These are phyloP conservation scores for Glycyrrhiza uralensis DNA, from an alignment of 306 rosid genomes.

Conservation along the genomic window DNA sequence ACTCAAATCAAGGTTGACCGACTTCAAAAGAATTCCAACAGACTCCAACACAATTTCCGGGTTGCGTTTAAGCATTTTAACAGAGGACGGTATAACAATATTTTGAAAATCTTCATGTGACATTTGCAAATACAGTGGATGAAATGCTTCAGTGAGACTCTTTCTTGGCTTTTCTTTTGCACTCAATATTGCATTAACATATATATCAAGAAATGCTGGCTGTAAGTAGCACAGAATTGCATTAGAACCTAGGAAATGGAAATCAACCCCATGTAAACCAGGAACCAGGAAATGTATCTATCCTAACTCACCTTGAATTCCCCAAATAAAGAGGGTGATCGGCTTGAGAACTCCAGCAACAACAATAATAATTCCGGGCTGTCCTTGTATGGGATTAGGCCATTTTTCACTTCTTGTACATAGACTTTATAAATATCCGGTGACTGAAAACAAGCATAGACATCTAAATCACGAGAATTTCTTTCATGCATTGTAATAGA, in stretches of 20 bases:
- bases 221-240: slow-evolving; percentile 34
- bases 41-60: slow-evolving; percentile 97
- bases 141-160: slow-evolving; percentile 77
- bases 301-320: slow-evolving; percentile 65
- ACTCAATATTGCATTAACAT: slow-evolving; percentile 71
- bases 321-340: slow-evolving; percentile 50
- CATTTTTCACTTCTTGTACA: slow-evolving; percentile 63
- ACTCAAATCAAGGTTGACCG: slow-evolving; percentile 85
- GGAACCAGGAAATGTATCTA: background rate
- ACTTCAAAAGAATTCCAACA: slow-evolving; percentile 68
- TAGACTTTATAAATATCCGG: slow-evolving; percentile 60
- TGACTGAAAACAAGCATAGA: slow-evolving; percentile 43
- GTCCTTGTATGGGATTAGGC: slow-evolving; percentile 66
- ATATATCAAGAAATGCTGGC: slow-evolving; percentile 84
- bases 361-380: slow-evolving; percentile 65
- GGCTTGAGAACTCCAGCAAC: slow-evolving; percentile 66
- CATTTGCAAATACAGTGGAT: slow-evolving; percentile 67
- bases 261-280: slow-evolving; percentile 1
- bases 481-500: background rate
- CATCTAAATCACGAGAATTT: background rate
- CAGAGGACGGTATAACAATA: slow-evolving; percentile 68
- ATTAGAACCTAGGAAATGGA: slow-evolving; percentile 17
- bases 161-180: slow-evolving; percentile 77
- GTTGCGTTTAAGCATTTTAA: slow-evolving; percentile 96
- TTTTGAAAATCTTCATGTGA: slow-evolving; percentile 78